Evolutionary conservation across 352 stramenopile species (phyloP), one percentile per base, ranked within the genome.

Genomic region (Blastocystis hominis): DNA sequence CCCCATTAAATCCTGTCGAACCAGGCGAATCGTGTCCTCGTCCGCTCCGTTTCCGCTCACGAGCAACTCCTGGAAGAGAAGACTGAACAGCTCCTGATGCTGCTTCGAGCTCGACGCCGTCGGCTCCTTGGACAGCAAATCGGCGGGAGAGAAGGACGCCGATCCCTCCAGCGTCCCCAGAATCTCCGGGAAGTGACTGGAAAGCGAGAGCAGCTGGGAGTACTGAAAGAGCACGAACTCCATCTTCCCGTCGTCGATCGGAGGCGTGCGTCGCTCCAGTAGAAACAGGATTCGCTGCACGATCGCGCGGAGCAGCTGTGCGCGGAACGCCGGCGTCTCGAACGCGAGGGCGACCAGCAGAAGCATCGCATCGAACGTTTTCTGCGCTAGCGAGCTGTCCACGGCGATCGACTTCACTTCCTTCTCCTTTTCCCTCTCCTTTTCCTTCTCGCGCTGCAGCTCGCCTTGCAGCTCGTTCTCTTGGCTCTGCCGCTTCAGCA

Each of bases 291-390:
- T 15, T 17, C 72, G 72, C 38, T 84, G 72, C 24, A 24, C 53
- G 10, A 84, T 64, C 3, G 72, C 72, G 3, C 72, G 72, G 20
- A 84, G 44, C 54, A 84, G 47, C 46, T 84, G 72, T 4, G 72
- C 13, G 44, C 62, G 62, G 1, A 69, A 40, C 36, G 15, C 9
- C 7, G 72, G 53, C 20, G 44, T 47, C 15, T 63, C 15, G 13
- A 84, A 30, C 3, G 30, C 44, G 3, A 68, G 20, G 17, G 3
- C 70, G 17, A 80, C 7, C 20, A 80, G 34, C 72, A 64, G 20
- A 24, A 69, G 9, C 36, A 46, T 34, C 30, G 68, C 20, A 5
- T 47, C 5, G 17, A 44, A 59, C 34, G 46, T 34, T 30, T 7
- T 44, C 46, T 40, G 63, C 24, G 15, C 24, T 0, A 17, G 17